These are phyloP conservation scores for Pythium pyrilobum DNA, from an alignment of 352 stramenopile genomes.

Conservation along the genomic window DNA sequence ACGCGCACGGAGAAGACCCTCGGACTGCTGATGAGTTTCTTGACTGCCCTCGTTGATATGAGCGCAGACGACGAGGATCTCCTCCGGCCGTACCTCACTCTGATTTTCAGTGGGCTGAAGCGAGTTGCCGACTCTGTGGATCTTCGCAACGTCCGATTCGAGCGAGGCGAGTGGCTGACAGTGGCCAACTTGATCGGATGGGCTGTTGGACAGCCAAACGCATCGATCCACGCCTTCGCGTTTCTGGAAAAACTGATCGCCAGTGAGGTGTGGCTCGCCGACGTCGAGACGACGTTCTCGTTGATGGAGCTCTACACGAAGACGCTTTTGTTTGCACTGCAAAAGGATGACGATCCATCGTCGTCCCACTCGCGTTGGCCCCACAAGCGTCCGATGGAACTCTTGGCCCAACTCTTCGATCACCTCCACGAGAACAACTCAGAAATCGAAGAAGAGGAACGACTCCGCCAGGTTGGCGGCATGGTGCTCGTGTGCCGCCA, in stretches of 20 bases:
- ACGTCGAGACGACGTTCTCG: slow-evolving; percentile 41
- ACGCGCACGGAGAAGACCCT: slow-evolving; percentile 32
- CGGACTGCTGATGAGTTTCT: slow-evolving; percentile 27
- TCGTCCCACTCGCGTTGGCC: slow-evolving; percentile 26
- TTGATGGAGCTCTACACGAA: slow-evolving; percentile 62
- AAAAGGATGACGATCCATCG: slow-evolving; percentile 13
- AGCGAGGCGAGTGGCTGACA: slow-evolving; percentile 52
- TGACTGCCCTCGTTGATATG: slow-evolving; percentile 53
- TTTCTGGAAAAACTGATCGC: slow-evolving; percentile 59
- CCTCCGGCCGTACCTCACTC: slow-evolving; percentile 53
- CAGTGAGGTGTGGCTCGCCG: slow-evolving; percentile 44
- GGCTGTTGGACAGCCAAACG: slow-evolving; percentile 37
- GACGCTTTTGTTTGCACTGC: slow-evolving; percentile 57
- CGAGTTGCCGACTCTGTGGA: slow-evolving; percentile 15
- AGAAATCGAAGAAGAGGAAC: slow-evolving; percentile 34
- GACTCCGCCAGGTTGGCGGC: slow-evolving; percentile 49
- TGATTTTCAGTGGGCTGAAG: slow-evolving; percentile 44
- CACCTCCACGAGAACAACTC: slow-evolving; percentile 26
- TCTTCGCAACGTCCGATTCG: slow-evolving; percentile 11
- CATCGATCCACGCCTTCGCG: slow-evolving; percentile 49
- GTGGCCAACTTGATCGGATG: slow-evolving; percentile 58
- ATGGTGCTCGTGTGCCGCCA: slow-evolving; percentile 48
- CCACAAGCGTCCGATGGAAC: slow-evolving; percentile 30
- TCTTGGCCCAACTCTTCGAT: slow-evolving; percentile 55
- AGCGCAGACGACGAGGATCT: slow-evolving; percentile 51